Percentiles rank a stretch among this genome's conserved stretches.
phyloP scores from a whole-genome alignment of 345 rosid genomes.

The Rhizophora apiculata region DNA sequence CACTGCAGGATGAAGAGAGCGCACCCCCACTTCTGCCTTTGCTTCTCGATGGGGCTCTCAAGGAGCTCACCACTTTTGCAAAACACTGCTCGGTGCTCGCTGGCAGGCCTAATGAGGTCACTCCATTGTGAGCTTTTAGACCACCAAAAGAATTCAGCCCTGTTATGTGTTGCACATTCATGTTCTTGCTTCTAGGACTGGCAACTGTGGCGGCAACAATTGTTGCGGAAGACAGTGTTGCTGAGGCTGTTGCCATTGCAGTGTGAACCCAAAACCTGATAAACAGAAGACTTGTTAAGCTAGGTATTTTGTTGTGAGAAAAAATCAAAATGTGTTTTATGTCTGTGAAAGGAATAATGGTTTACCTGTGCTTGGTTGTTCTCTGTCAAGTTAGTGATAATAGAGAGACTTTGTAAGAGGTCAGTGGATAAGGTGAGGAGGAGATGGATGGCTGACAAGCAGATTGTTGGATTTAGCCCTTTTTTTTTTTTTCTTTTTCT shows the following conservation, averaged over 20 bases:
- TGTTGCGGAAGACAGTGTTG: conserved; percentile 19
- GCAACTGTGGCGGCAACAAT: conserved; percentile 19
- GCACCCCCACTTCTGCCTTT: conserved; percentile 37
- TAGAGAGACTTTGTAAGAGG: not conserved
- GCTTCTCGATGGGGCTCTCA: conserved; percentile 19
- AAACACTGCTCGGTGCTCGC: conserved; percentile 37
- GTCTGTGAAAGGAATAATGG: no score
- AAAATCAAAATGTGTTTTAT: no score
- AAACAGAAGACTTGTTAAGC: not conserved
- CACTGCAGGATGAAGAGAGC: conserved; percentile 34
- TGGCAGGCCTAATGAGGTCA: conserved; percentile 38
- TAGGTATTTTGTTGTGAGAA: no score
- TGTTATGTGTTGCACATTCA: conserved; percentile 28
- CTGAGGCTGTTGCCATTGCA: conserved; percentile 39
- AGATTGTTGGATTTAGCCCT: not conserved
- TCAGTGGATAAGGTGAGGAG: conserved; percentile 10
- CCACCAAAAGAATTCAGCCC: conserved; percentile 42
- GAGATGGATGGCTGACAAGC: conserved; percentile 4
- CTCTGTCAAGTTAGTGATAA: not conserved
- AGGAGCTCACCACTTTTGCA: conserved; percentile 31
- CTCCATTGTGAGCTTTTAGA: conserved; percentile 43
- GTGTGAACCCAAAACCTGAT: not conserved
- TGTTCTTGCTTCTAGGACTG: conserved; percentile 22
- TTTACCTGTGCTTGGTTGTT: not conserved
- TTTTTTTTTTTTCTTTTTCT: no score